These are phyloP conservation scores for Miamiensis avidus DNA, from an alignment of 169 alveolate genomes.

Conservation along the genomic window DNA sequence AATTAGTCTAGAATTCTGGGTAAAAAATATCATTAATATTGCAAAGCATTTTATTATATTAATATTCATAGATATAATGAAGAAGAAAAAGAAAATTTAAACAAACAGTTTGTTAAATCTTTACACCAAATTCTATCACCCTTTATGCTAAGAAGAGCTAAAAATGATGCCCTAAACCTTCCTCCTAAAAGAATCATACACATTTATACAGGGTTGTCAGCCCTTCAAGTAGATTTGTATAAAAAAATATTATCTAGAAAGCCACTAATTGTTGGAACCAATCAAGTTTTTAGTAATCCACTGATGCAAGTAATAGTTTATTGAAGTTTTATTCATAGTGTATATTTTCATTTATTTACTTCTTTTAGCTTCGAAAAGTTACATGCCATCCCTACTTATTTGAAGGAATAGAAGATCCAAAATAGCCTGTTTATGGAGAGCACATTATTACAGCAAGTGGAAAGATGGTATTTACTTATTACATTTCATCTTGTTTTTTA, in stretches of 20 bases:
- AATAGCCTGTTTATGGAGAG: conserved; percentile 85
- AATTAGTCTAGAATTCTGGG: conserved; percentile 44
- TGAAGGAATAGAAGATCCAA: conserved; percentile 90
- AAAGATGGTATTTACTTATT: conserved; percentile 92
- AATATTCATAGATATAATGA: not conserved
- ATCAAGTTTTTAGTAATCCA: too few species aligned
- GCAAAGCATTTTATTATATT: not conserved
- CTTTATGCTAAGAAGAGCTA: conserved; percentile 86
- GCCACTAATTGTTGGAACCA: too few species aligned
- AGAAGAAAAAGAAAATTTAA: conserved; percentile 77
- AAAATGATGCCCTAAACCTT: conserved; percentile 83
- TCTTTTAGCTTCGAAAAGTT: conserved; percentile 93
- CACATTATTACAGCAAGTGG: conserved; percentile 92
- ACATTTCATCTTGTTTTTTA: too few species aligned
- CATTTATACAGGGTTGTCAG: conserved; percentile 88
- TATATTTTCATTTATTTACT: too few species aligned
- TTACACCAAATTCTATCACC: conserved; percentile 86
- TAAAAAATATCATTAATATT: not conserved
- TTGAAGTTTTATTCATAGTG: too few species aligned
- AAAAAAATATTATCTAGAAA: conserved; percentile 79
- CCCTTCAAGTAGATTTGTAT: conserved; percentile 82
- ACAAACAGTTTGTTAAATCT: conserved; percentile 74
- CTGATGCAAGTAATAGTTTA: conserved; percentile 53
- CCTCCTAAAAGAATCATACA: conserved; percentile 88
- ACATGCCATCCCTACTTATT: conserved; percentile 98